Evolutionary conservation across 805 yeast species (phyloP).

Genomic region (Nakazawaea wickerhamii): DNA sequence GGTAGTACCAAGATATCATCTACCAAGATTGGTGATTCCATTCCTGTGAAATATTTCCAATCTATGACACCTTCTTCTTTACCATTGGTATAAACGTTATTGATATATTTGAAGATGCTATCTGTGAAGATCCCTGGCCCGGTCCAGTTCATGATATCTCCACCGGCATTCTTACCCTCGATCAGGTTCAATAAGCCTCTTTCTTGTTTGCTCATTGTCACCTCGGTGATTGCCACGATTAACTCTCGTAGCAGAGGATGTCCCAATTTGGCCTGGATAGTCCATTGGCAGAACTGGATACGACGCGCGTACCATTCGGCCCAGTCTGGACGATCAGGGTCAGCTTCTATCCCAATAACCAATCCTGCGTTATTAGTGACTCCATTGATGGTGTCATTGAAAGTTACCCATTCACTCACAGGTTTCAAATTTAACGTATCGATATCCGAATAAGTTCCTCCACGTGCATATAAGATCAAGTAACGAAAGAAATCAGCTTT

Average conservation of each 20-base stretch:
- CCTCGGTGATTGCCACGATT: conserved; percentile 71
- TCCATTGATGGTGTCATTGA: conserved; percentile 23
- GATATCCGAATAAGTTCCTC: conserved; percentile 90
- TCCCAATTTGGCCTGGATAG: conserved; percentile 82
- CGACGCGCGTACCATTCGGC: conserved; percentile 86
- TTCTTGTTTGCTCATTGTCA: conserved; percentile 53
- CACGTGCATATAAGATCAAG: conserved; percentile 78
- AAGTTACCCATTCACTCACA: conserved; percentile 68
- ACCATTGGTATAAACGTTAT: conserved; percentile 44
- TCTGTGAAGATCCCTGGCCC: conserved; percentile 98
- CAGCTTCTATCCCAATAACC: conserved; percentile 91
- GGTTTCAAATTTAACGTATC: conserved; percentile 79
- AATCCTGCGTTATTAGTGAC: conserved; percentile 50
- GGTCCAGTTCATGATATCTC: conserved; percentile 88
- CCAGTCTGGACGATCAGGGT: conserved; percentile 96
- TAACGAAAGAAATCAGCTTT: conserved; percentile 94
- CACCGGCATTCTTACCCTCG: conserved; percentile 60
- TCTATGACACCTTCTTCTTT: conserved; percentile 32
- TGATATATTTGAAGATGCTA: conserved; percentile 70
- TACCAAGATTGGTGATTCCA: conserved; percentile 46
- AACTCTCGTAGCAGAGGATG: conserved; percentile 85
- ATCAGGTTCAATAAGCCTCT: conserved; percentile 42
- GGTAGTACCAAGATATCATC: conserved; percentile 73
- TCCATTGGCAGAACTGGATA: conserved; percentile 96
- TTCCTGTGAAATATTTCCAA: conserved; percentile 60